Conservation (phyloP, 768 basidiomycete species). For the Tricholoma sp. region DNA sequence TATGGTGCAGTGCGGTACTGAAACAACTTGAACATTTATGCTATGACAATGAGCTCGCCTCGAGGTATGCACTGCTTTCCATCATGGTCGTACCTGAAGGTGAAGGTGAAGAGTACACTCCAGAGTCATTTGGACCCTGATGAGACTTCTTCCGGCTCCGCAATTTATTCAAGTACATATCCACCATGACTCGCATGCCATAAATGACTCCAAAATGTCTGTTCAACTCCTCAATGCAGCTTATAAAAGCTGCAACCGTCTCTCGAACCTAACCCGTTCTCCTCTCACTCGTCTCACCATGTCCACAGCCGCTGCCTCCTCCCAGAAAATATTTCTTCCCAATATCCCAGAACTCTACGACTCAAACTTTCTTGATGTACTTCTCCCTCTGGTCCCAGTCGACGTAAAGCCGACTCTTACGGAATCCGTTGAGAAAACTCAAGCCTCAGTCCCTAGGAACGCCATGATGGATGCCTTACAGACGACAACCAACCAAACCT, state of each 20-base stretch:
- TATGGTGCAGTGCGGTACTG: no score
- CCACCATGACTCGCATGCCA: no score
- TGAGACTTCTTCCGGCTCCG: no score
- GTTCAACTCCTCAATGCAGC: no score
- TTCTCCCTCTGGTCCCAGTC: slow-evolving; percentile 41
- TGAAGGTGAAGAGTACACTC: no score
- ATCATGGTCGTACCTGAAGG: no score
- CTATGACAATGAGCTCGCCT: no score
- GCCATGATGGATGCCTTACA: slow-evolving; percentile 54
- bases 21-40: no score
- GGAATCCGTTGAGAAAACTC: neutral
- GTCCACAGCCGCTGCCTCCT: slow-evolving; percentile 16
- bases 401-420: neutral
- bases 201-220: no score
- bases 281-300: neutral
- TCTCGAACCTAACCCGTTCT: neutral
- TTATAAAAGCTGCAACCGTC: neutral
- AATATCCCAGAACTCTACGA: slow-evolving; percentile 53
- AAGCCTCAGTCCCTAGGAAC: slow-evolving; percentile 24
- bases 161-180: no score
- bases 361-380: slow-evolving; percentile 48
- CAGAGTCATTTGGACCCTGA: no score
- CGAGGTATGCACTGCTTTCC: no score
- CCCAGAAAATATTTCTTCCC: slow-evolving; percentile 50
- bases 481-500: slow-evolving; percentile 34